phyloP scores from a whole-genome alignment of 2,329 filamentous ascomycete genomes.

The Cytospora mali region DNA sequence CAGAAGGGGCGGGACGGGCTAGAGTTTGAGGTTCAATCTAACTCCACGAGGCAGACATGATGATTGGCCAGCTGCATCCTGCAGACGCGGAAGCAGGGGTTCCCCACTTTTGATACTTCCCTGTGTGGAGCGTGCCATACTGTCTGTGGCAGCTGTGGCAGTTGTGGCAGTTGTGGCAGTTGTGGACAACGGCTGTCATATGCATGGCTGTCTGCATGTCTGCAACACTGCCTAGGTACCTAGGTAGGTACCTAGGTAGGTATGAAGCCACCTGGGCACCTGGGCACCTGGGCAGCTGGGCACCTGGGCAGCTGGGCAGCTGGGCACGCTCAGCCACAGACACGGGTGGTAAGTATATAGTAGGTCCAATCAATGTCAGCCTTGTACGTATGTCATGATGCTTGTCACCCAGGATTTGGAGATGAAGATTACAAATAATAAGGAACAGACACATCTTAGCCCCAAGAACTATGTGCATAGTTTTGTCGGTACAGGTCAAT shows the following conservation, averaged over 20 bases:
- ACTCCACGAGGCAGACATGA: conserved; percentile 13
- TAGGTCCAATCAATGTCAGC: no score
- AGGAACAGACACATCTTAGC: no score
- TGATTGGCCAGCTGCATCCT: conserved; percentile 32
- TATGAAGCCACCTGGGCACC: no score
- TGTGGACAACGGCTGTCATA: neutral
- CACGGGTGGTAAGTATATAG: no score
- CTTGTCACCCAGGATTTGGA: no score
- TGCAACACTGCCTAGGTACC: neutral
- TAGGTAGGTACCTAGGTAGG: neutral
- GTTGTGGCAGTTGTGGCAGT: no score
- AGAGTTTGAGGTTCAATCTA: conserved; percentile 47
- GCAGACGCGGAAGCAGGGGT: conserved; percentile 17
- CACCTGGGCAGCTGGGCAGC: no score
- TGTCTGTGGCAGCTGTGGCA: no score
- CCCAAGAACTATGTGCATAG: neutral
- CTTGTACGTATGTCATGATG: no score
- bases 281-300: no score
- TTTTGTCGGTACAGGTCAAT: neutral
- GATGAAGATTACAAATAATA: no score
- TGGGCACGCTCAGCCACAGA: no score
- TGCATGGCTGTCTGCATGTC: neutral
- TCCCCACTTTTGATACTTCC: neutral
- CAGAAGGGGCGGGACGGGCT: conserved; percentile 35
- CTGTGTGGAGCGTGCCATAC: neutral